Evolutionary conservation across 352 stramenopile genomes (phyloP), one percentile per base, ranked within the genome.

Genomic region (Phytophthora cactorum): DNA sequence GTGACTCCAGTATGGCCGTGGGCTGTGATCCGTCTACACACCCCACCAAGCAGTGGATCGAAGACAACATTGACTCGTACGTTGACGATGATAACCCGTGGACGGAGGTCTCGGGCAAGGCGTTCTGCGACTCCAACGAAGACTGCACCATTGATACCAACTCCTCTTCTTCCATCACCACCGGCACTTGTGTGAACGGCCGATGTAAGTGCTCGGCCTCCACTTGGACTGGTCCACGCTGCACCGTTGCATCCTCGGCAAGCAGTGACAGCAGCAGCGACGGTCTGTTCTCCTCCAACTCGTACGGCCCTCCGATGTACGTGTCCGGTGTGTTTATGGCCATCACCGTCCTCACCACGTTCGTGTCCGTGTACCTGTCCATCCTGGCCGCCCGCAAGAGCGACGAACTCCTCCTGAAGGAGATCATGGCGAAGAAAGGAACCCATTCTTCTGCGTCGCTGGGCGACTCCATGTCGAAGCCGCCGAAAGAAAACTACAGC

Each of bases 51-150:
- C 22, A 22, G 22, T 22, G 22, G 22, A 22, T 22, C 22, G 22
- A 78, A n/a, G 82, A 82, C 45, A 79, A 93, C 63, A 86, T 94
- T 27, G 72, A 89, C 12, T 78, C 86, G 64, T 93, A 91, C 69
- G 59, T 74, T 14, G 81, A 93, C 46, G 52, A 60, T 9, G 75
- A 86, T n/a, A 93, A 93, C 64, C 57, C 65, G 49, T 72, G 69
- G 27, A 69, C 68, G 4, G 74, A 84, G 10, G 85, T 93, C 2
- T 55, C 63, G 1, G 85, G 85, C 4, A 83, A 78, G 36, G 85
- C 63, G 0, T 85, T 85, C 29, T 93, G 85, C 64, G 52, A 58
- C 1, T 76, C 59, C 0, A 68, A 86, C 41, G 75, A 82, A 9
- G 85, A 92, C 44, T 93, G 83, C 52, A 84, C 82, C 2, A 76